A percentile compares a stretch with the other conserved stretches of the same genome.
phyloP scores from a whole-genome alignment of 2,329 filamentous ascomycete species.

The Cercospora citrullina region DNA sequence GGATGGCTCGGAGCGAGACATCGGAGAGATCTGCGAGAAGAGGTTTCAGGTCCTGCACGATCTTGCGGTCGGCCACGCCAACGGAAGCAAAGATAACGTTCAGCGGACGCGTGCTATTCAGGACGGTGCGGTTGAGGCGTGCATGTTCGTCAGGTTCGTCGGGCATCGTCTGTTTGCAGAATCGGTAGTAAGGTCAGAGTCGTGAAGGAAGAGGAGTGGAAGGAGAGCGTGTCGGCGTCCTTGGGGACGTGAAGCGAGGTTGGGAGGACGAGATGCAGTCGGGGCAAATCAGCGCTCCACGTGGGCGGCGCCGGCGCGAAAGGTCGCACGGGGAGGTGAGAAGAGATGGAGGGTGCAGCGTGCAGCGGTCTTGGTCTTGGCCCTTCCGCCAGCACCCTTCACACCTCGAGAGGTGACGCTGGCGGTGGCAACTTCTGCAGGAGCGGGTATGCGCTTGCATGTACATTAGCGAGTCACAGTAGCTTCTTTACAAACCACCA shows the following conservation, averaged over 20 bases:
- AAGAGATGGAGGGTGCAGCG: background rate
- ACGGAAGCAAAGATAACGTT: conserved; percentile 41
- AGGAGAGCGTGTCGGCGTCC: background rate
- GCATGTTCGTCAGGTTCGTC: conserved; percentile 11
- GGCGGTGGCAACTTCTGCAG: background rate
- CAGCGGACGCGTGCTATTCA: conserved; percentile 28
- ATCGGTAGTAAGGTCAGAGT: no score
- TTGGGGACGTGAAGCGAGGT: background rate
- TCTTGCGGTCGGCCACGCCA: conserved; percentile 37
- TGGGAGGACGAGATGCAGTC: background rate
- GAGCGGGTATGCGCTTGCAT: background rate
- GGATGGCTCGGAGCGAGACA: conserved; percentile 39
- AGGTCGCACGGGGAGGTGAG: background rate
- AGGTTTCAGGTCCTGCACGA: conserved; percentile 38
- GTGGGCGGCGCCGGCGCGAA: background rate
- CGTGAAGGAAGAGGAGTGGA: background rate
- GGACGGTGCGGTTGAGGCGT: background rate
- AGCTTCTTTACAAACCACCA: background rate
- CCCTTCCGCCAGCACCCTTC: background rate
- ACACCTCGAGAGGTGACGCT: background rate
- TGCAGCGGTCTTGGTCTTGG: background rate
- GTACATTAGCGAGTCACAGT: background rate
- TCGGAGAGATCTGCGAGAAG: conserved; percentile 37
- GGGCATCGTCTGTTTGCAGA: conserved; percentile 11
- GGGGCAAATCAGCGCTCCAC: background rate